A percentile compares a stretch with the other conserved stretches of the same genome.
phyloP scores from a whole-genome alignment of 2,329 filamentous ascomycete species.

The Nemania sp. region DNA sequence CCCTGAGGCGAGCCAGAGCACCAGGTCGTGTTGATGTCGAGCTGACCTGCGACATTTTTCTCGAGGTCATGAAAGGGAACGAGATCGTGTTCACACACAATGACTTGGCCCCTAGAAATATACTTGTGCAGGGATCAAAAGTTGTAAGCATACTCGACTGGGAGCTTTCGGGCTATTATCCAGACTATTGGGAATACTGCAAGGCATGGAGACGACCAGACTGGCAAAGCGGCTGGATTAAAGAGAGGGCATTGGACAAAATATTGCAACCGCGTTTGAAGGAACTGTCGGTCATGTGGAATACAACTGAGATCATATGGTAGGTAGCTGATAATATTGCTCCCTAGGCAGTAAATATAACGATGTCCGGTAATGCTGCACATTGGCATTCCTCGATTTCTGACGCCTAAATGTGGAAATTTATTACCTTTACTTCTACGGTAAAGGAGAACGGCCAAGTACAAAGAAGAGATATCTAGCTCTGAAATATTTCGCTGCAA shows the following conservation, averaged over 20 bases:
- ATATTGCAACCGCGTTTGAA: slow-evolving; percentile 13
- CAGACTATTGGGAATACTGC: slow-evolving; percentile 27
- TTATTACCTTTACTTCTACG: no score
- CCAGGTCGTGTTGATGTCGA: slow-evolving; percentile 3
- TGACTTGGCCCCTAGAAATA: slow-evolving; percentile 23
- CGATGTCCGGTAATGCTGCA: no score
- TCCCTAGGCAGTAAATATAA: no score
- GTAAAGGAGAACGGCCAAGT: no score
- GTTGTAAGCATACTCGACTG: slow-evolving; percentile 24
- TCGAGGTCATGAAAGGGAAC: slow-evolving; percentile 16
- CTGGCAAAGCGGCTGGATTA: slow-evolving; percentile 20
- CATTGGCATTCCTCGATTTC: no score
- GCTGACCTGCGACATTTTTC: slow-evolving; percentile 13
- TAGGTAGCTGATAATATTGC: no score
- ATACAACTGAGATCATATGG: slow-evolving; percentile 18
- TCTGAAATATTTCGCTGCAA: no score
- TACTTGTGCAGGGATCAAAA: slow-evolving; percentile 21
- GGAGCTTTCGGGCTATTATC: slow-evolving; percentile 25
- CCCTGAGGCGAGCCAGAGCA: slow-evolving; percentile 8
- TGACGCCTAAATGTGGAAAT: no score
- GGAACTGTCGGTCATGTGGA: slow-evolving; percentile 20
- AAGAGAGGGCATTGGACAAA: slow-evolving; percentile 16
- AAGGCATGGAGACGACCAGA: slow-evolving; percentile 19
- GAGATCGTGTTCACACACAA: slow-evolving; percentile 24
- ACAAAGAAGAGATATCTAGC: no score